Conservation (phyloP, 2,329 filamentous ascomycete species). For the Neopestalotiopsis sp. region DNA sequence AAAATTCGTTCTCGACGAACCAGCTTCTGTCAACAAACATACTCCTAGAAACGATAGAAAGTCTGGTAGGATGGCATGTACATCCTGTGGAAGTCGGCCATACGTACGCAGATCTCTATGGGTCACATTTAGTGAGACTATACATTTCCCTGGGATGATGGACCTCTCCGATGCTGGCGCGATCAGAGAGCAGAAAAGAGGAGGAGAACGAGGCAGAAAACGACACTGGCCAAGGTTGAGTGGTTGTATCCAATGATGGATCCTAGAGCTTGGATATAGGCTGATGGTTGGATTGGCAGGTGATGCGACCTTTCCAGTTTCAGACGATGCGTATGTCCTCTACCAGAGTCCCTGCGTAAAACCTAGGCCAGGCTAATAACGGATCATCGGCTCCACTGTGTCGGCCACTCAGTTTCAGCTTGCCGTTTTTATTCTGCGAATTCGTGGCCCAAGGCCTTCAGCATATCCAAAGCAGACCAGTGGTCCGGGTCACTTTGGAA, state of each 20-base stretch:
- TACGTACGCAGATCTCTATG: too few species aligned
- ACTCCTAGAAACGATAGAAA: too few species aligned
- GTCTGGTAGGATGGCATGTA: too few species aligned
- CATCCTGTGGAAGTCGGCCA: too few species aligned
- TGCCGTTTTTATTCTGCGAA: neutral
- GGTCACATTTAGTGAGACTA: too few species aligned
- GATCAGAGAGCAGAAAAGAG: too few species aligned
- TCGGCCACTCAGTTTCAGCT: neutral
- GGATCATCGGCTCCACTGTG: neutral
- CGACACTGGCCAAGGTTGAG: too few species aligned
- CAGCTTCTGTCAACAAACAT: too few species aligned
- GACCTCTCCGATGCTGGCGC: too few species aligned
- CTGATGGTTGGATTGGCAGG: neutral
- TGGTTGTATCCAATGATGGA: neutral
- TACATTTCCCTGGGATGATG: too few species aligned
- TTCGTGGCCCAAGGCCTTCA: neutral
- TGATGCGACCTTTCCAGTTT: slow-evolving; percentile 1
- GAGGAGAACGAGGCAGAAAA: too few species aligned
- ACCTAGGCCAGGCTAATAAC: neutral
- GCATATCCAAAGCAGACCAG: neutral
- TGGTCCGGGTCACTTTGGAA: neutral
- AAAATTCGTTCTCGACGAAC: too few species aligned
- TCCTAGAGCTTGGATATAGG: neutral
- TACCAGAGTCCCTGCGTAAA: neutral
- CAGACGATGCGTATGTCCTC: neutral